Conservation (phyloP, 169 alveolate genomes). For the Eimeria necatrix region DNA sequence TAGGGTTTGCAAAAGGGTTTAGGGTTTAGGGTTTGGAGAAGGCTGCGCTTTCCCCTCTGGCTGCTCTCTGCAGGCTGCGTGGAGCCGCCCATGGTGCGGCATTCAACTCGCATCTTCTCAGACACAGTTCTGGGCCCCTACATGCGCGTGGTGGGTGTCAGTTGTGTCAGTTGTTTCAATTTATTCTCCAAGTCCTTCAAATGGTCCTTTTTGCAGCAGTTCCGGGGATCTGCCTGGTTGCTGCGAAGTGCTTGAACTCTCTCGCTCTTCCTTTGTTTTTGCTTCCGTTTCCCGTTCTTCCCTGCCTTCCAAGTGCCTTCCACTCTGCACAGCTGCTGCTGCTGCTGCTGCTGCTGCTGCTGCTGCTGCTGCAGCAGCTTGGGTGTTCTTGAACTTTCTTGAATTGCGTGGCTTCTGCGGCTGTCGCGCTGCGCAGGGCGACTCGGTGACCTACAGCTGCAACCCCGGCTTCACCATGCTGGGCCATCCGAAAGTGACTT, state of each 20-base stretch:
- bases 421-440: constrained; percentile 53
- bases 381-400: neutral
- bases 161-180: neutral
- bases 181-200: too few relatives aligned
- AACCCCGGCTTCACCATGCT: constrained; percentile 65
- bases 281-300: neutral
- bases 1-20: too few relatives aligned
- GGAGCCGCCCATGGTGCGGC: constrained; percentile 69
- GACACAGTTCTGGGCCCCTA: constrained; percentile 75
- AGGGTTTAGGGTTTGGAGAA: neutral
- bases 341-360: too few relatives aligned
- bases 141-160: constrained; percentile 77
- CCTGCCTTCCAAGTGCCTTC: neutral
- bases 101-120: constrained; percentile 71
- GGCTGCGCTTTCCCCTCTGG: neutral
- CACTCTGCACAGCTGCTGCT: too few relatives aligned
- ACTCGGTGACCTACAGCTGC: constrained; percentile 77
- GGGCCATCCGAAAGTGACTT: constrained; percentile 62
- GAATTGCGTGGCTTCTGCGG: neutral
- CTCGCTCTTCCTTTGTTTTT: neutral
- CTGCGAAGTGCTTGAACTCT: neutral
- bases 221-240: neutral
- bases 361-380: neutral
- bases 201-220: neutral
- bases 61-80: constrained; percentile 41